phyloP scores from a whole-genome alignment of 164 flowering plant genomes.

The Stephania cephalantha region DNA sequence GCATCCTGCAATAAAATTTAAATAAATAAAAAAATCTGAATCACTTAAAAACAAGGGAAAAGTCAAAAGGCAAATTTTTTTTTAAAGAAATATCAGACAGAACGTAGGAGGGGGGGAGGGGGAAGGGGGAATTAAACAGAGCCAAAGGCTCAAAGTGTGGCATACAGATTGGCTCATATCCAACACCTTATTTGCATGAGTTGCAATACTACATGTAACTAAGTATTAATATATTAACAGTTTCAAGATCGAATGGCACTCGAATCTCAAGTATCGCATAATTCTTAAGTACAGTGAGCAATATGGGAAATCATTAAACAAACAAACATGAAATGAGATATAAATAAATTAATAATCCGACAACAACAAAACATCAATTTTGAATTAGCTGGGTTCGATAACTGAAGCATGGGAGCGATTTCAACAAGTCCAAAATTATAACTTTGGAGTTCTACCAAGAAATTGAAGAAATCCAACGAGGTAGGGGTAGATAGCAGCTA shows the following conservation, averaged over 20 bases:
- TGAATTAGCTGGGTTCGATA: too few species aligned
- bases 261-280: neutral
- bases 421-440: too few species aligned
- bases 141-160: neutral
- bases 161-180: neutral
- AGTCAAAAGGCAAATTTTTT: neutral
- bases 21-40: neutral
- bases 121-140: neutral
- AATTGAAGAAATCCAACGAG: too few species aligned
- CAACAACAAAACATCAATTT: neutral
- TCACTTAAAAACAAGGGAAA: neutral
- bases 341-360: neutral
- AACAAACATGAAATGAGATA: neutral
- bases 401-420: too few species aligned
- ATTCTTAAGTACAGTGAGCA: neutral
- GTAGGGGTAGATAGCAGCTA: too few species aligned
- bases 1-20: constrained; percentile 55
- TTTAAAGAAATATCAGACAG: too few species aligned
- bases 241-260: neutral
- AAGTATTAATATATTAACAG: neutral
- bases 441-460: too few species aligned
- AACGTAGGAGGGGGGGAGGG: too few species aligned
- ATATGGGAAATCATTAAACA: neutral
- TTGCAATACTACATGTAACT: neutral
- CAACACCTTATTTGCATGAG: neutral